Base-by-base conservation (phyloP, 1,284 basidiomycete species). In the Trichosporon faecale region DNA sequence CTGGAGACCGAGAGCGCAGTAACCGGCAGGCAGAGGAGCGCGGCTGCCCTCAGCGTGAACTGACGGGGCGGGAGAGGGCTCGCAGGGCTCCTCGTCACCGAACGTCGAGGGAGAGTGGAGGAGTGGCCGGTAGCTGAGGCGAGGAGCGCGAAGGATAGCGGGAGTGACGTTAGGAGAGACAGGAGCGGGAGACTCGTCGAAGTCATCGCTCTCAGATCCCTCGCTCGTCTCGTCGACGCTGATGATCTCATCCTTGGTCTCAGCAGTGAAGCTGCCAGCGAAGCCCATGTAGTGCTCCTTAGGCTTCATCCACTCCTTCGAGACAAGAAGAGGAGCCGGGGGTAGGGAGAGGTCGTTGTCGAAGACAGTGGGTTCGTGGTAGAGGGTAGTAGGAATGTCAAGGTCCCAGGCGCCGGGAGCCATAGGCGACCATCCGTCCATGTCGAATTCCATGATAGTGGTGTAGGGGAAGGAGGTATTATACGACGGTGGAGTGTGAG, bases 1-100 rank as follows among this genome's bases (percentile, higher is more conserved):
- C 35, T 70, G 64, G 23, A 73, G 72, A 37, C 72, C 72, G n/a
- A 73, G 69, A 0, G 72, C 72, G 12, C 66, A 69, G 68, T 63
- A 71, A 27, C 61, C 63, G 12, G 44, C 66, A 6, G 31, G 37
- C 4, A 67, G 21, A 0, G 67, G 49, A 0, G 72, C 66, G 37
- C 72, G 72, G 1, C 69, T 71, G 37, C 72, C 69, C 7, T 61
- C 61, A 0, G 65, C 12, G 2, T 67, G 63, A 29, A 61, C 16
- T 1, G 57, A 61, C 2, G 27, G 27, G 5, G 57, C 16, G 14
- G 12, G 65, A 52, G 11, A 66, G 27, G 46, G 12, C 18, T 37
- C 49, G 29, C n/a, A 44, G 14, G n/a, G 27, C 46, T 66, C 57
- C 1, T 37, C 44, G n/a, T 31, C 61, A 8, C 27, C 27, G 14